These are phyloP conservation scores for Podospora sp. DNA, from an alignment of 495 filamentous ascomycete genomes.

Conservation along the genomic window DNA sequence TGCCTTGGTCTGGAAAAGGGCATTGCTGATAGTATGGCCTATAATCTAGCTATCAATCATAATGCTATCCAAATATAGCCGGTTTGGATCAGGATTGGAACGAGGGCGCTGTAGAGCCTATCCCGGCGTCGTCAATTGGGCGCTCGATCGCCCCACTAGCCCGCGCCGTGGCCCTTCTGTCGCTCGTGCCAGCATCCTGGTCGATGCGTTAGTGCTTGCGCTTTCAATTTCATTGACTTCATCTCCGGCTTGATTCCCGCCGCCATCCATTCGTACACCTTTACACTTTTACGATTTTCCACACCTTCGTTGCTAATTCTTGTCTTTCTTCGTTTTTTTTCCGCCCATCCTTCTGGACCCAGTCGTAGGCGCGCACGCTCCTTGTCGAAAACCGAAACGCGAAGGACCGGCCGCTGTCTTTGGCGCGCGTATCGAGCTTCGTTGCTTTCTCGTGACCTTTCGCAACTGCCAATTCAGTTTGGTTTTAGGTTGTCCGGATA, in stretches of 20 bases:
- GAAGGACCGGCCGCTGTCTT: background rate
- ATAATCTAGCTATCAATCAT: background rate
- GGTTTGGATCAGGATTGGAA: background rate
- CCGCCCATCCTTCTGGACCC: background rate
- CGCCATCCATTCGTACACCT: conserved; percentile 19
- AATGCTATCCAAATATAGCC: conserved; percentile 5
- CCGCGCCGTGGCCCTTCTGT: background rate
- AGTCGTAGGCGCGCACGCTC: background rate
- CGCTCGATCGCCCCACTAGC: background rate
- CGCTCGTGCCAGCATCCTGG: conserved; percentile 11
- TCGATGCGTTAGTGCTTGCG: conserved; percentile 22
- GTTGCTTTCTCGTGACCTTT: background rate
- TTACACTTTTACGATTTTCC: conserved; percentile 19
- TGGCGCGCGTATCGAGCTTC: background rate
- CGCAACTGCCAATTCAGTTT: background rate
- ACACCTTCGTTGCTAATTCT: conserved; percentile 13
- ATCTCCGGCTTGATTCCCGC: conserved; percentile 37
- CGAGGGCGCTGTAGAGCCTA: background rate
- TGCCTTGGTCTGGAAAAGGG: background rate
- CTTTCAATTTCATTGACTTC: conserved; percentile 34
- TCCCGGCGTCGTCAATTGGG: background rate
- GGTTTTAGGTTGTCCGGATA: background rate
- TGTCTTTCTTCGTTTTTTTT: conserved; percentile 9
- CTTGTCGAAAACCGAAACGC: background rate
- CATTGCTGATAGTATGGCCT: background rate